A percentile compares a stretch with the other conserved stretches of the same genome.
These are phyloP conservation scores for Metschnikowia gelsemii DNA, from an alignment of 805 yeast species.

Conservation along the genomic window DNA sequence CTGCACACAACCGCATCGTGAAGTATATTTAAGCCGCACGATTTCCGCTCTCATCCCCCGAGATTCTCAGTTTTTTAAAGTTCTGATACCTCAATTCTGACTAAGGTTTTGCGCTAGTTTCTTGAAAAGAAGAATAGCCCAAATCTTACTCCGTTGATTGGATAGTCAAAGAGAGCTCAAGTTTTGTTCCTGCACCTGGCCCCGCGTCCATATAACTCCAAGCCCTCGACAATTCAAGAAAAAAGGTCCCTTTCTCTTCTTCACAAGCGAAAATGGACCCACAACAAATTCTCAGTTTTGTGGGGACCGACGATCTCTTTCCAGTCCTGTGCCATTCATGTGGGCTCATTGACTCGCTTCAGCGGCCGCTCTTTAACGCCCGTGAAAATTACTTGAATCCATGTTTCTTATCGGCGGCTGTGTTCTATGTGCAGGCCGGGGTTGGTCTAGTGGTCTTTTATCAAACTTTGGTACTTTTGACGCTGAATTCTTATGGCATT, in stretches of 20 bases:
- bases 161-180: too few relatives aligned
- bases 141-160: too few relatives aligned
- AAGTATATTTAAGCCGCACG: too few relatives aligned
- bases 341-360: slow-evolving; percentile 13
- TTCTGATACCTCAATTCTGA: too few relatives aligned
- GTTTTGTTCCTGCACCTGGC: too few relatives aligned
- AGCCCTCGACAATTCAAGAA: too few relatives aligned
- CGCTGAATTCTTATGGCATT: slow-evolving; percentile 23
- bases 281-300: slow-evolving; percentile 6
- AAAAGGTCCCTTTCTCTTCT: background rate
- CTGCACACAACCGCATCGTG: too few relatives aligned
- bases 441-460: slow-evolving; percentile 17
- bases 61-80: too few relatives aligned
- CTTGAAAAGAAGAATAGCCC: too few relatives aligned
- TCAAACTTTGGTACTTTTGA: slow-evolving; percentile 20
- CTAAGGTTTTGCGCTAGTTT: too few relatives aligned
- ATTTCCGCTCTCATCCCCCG: too few relatives aligned
- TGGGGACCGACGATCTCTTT: background rate
- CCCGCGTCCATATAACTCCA: too few relatives aligned
- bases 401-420: slow-evolving; percentile 25
- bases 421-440: slow-evolving; percentile 12
- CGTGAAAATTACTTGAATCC: slow-evolving; percentile 30
- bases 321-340: slow-evolving; percentile 2
- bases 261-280: slow-evolving; percentile 5
- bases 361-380: slow-evolving; percentile 26